Evolutionary conservation across 2,329 filamentous ascomycete genomes (phyloP), one percentile per base, ranked within the genome.

Genomic region (Byssochlamys sp.): DNA sequence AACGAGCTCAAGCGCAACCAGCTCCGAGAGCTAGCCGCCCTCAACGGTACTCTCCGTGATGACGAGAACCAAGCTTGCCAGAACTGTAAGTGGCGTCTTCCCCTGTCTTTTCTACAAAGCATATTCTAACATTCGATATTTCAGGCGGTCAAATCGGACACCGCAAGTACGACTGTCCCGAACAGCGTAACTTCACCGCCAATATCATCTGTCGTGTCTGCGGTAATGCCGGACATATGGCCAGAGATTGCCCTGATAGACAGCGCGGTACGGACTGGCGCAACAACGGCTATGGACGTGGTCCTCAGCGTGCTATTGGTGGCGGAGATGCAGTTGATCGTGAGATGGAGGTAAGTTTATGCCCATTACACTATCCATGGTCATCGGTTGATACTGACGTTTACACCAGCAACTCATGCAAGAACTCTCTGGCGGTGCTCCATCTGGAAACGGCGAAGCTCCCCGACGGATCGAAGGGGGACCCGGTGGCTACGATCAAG

Each of bases 11-110:
- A 99, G 84, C 87, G 94, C 57, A 97, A 97, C 76, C 94, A 99
- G 77, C 88, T 99, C 58, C 90, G 94, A 76, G 94, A 99, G 75
- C 89, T 99, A 63, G 94, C 94, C 50, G 91, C 94, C 27, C 88
- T 99, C 67, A 99, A 99, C 84, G 94, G 94, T 84, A 99, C 94
- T 7, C 86, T 99, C 24, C 92, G 94, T 79, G 94, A 99, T 71
- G 94, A 99, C 69, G 94, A 99, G 74, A 99, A 99, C 75, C 94
- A 99, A 74, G 94, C 94, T 64, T 99, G 94, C 77, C 94, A 99
- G 79, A 99, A 99, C 80, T 99, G 85, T 79, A 75, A 72, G 79
- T 74, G 27, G 25, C 35, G 48, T 49, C 6, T 45, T 55, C n/a
- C 29, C 39, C 26, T 33, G n/a, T 31, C 12, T 31, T 29, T 24